A percentile compares a stretch with the other conserved stretches of the same genome.
phyloP scores from a whole-genome alignment of 1,284 basidiomycete species.

The Puccinia triticina region DNA sequence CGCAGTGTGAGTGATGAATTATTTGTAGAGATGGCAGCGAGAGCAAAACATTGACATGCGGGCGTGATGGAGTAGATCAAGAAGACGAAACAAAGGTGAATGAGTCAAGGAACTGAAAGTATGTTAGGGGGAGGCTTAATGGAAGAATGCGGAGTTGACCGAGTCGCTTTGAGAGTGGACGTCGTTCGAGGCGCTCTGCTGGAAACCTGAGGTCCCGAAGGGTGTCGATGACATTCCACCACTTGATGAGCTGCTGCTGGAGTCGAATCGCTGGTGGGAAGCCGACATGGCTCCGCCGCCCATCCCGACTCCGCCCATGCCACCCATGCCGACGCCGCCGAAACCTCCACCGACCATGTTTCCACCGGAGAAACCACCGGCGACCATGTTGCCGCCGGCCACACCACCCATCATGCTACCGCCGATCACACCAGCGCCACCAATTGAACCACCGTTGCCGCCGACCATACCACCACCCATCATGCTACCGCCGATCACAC shows the following conservation, averaged over 20 bases:
- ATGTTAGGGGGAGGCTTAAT: background rate
- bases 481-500: background rate
- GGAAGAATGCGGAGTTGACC: background rate
- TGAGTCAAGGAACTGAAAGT: too few species aligned
- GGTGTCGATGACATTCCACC: background rate
- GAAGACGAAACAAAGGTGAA: too few species aligned
- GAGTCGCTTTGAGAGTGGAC: constrained; percentile 3
- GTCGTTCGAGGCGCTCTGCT: background rate
- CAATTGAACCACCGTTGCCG: too few species aligned
- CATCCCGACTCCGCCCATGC: background rate
- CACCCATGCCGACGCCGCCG: background rate
- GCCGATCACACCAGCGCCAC: background rate
- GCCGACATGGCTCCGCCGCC: background rate
- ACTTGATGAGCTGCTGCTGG: background rate
- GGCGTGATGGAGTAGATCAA: too few species aligned
- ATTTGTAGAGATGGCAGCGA: too few species aligned
- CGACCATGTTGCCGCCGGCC: background rate
- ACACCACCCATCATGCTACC: background rate
- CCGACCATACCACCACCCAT: background rate
- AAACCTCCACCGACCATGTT: too few species aligned
- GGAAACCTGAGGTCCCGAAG: background rate
- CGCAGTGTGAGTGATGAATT: too few species aligned
- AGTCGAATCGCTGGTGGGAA: background rate
- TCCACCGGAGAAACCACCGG: background rate
- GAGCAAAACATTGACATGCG: too few species aligned